Evolutionary conservation across 352 stramenopile genomes (phyloP).

Genomic region (Phytophthora colocasiae): DNA sequence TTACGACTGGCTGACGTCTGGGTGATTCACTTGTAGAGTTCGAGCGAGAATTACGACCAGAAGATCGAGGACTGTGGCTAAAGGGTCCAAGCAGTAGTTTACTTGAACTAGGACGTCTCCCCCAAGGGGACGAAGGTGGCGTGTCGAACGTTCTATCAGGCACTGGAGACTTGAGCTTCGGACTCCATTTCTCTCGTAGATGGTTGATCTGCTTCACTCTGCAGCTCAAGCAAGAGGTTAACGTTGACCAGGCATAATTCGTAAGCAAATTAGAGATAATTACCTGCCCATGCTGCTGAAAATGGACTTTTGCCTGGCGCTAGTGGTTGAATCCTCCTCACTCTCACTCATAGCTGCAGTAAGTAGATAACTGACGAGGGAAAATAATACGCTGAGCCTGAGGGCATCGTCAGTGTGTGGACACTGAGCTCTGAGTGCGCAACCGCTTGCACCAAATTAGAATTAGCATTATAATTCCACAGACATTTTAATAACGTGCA

Average conservation of each 20-base stretch:
- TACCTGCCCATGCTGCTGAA: constrained; percentile 56
- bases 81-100: constrained; percentile 21
- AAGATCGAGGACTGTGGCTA: constrained; percentile 17
- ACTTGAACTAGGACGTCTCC: constrained; percentile 7
- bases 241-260: neutral
- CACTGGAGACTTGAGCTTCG: constrained; percentile 28
- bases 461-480: neutral
- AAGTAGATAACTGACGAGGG: neutral
- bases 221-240: neutral
- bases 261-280: neutral
- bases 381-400: constrained; percentile 20
- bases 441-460: constrained; percentile 31
- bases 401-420: constrained; percentile 15
- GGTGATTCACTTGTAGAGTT: constrained; percentile 15
- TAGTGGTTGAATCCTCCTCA: constrained; percentile 44
- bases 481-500: no score
- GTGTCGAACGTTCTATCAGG: constrained; percentile 24
- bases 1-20: constrained; percentile 27
- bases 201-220: constrained; percentile 66
- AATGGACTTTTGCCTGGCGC: constrained; percentile 50
- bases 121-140: constrained; percentile 28
- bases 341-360: constrained; percentile 44
- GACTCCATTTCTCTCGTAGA: constrained; percentile 59
- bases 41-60: neutral
- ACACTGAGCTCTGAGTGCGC: constrained; percentile 2